Base-by-base conservation (phyloP, 257 asterid genomes). In the Haberlea rhodopensis region DNA sequence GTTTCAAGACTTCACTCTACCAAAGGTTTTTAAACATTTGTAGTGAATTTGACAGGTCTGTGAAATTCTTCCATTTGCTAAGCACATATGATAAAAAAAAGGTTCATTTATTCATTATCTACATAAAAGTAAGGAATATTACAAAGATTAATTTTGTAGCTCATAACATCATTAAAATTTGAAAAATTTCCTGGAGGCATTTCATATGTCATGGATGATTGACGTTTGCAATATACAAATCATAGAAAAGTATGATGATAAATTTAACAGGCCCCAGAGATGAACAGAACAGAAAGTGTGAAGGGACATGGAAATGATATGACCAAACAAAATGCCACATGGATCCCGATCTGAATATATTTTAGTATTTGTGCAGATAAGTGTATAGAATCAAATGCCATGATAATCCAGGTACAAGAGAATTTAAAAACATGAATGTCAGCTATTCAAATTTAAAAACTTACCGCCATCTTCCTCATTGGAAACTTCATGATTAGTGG, bases 381-480 rank as follows among this genome's bases (percentile, higher is more conserved):
- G n/a, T n/a, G n/a, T n/a, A n/a, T n/a, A n/a, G n/a, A 23, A 32
- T 21, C 43, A 32, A 43, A 60, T 6, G 32, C 29, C 53, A 27
- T 2, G 28, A 63, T 31, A 61, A 24, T 4, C 29, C 29, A 31
- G 52, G 19, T 53, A 23, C 4, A 43, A n/a, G 54, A 55, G 11
- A 25, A 20, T 15, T 53, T 19, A 54, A 11, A 43, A 61, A 21
- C 26, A 29, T 27, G 40, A 32, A 32, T n/a, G 11, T 8, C 10
- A 32, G 10, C 40, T n/a, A 8, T 32, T 32, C 40, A 32, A 11
- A 40, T 40, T 40, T 40, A 40, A 8, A 40, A 40, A 57, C 86
- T 77, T 78, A 82, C 88, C 88, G 52, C 75, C 86, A 78, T 82
- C 81, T 4, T 62, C 80, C 31, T 82, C 83, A 57, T 78, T 72